phyloP scores from a whole-genome alignment of 1,284 basidiomycete genomes.

The Peniophora sp. region DNA sequence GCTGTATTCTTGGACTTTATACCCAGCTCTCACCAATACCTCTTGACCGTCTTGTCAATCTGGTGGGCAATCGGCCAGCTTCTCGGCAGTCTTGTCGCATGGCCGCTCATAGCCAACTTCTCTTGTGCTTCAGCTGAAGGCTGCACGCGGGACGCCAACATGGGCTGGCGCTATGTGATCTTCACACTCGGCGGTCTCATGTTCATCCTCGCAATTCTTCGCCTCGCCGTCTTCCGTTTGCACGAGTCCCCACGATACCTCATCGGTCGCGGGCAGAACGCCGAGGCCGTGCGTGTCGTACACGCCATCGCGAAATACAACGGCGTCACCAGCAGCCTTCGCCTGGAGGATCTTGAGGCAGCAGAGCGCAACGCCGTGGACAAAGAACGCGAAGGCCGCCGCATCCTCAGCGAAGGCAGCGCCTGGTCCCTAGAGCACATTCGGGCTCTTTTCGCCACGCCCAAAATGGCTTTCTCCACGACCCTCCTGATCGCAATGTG shows the following conservation, averaged over 20 bases:
- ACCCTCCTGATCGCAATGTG: conserved; percentile 46
- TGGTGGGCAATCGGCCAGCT: conserved; percentile 70
- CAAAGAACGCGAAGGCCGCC: conserved; percentile 9
- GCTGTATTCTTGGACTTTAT: conserved; percentile 43
- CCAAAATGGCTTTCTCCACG: conserved; percentile 51
- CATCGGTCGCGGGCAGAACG: conserved; percentile 52
- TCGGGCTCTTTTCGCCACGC: conserved; percentile 45
- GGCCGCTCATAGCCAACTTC: conserved; percentile 43
- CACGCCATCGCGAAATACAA: conserved; percentile 57
- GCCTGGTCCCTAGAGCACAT: conserved; percentile 35
- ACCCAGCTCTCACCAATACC: conserved; percentile 60
- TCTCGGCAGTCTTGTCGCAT: conserved; percentile 46
- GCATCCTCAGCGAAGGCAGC: conserved; percentile 26
- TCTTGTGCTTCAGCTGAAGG: conserved; percentile 30
- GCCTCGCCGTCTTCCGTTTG: conserved; percentile 53
- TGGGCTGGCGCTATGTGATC: conserved; percentile 56
- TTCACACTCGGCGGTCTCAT: conserved; percentile 41
- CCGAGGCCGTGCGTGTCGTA: conserved; percentile 53
- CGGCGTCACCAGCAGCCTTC: conserved; percentile 29
- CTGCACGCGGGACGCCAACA: conserved; percentile 34
- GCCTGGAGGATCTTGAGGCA: conserved; percentile 31
- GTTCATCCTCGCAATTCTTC: conserved; percentile 45
- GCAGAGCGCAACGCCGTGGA: conserved; percentile 11
- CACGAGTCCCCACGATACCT: conserved; percentile 60
- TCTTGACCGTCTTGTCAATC: conserved; percentile 59